Base-by-base conservation (phyloP, 805 yeast genomes). In the Wickerhamomyces alni region DNA sequence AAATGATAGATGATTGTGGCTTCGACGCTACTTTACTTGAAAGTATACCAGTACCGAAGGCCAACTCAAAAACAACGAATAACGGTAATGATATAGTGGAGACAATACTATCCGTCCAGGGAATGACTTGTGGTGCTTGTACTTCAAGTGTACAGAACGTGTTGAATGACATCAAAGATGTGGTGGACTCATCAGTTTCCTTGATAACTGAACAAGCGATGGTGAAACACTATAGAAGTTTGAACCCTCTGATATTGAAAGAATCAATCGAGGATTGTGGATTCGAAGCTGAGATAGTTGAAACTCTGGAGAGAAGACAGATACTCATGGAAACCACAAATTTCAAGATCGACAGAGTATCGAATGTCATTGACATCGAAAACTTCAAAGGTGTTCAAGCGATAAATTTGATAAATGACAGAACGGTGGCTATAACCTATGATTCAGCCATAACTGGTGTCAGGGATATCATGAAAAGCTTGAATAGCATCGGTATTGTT, bases 201-300 rank as follows among this genome's bases (percentile, higher is more conserved):
- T 69, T 87, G 24, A 63, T 86, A 4, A 86, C 95, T 0, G 93
- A 85, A 48, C 75, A 77, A 36, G 96, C 89, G 2, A 54, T 62
- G 15, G 72, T 87, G 3, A 57, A 54, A 9, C 88, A 81, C 54
- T 61, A 60, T 29, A 46, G 61, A 2, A 26, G 39, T 0, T 51
- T 70, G 2, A 38, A 44, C 55, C 2, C 61, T 38, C 4, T 64
- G 1, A 51, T 49, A 4, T 55, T 88, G 2, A 56, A 58, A 21
- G 76, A 73, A 17, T 62, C 77, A 2, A 72, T 89, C 13, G 95
- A 87, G 44, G 84, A 82, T 51, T 75, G 82, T 45, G 95, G 95
- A 6, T 86, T 83, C 53, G 88, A 77, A 33, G 78, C 77, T 8
- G 45, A 45, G 3, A 34, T 64, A 7, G 25, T 61, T 5, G 50